Evolutionary conservation across 2,329 filamentous ascomycete genomes (phyloP).

Genomic region (Penicillium sp.): DNA sequence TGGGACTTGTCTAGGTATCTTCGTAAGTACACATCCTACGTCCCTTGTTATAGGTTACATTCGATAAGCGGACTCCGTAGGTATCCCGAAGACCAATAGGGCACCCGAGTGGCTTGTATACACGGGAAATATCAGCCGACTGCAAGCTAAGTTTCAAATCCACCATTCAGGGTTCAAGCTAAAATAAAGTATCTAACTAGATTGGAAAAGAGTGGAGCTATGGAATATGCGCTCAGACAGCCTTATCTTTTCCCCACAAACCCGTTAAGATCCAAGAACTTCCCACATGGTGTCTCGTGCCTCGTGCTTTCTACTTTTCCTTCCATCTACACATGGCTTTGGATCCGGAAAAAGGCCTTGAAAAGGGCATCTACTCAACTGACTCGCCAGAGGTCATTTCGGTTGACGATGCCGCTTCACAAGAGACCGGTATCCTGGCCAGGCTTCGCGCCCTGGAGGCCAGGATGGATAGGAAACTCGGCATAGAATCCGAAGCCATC

Average conservation of each 20-base stretch:
- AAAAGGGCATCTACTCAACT: conserved; percentile 2
- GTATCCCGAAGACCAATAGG: too few relatives aligned
- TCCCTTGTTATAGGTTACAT: too few relatives aligned
- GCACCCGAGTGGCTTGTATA: neutral
- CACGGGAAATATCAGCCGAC: neutral
- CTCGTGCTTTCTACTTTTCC: neutral
- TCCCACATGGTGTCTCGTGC: neutral
- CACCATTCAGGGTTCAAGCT: neutral
- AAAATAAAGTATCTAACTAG: neutral
- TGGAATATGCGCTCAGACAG: neutral
- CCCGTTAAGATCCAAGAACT: neutral
- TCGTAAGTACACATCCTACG: neutral
- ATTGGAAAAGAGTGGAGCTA: neutral
- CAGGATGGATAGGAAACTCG: conserved; percentile 45
- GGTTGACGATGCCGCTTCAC: conserved; percentile 1
- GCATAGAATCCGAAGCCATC: conserved; percentile 48
- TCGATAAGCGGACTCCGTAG: too few relatives aligned
- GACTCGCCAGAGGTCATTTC: conserved; percentile 1
- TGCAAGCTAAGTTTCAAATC: neutral
- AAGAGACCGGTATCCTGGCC: conserved; percentile 6
- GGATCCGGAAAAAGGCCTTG: conserved; percentile 11
- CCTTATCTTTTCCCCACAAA: conserved; percentile 4
- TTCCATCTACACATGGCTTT: conserved; percentile 4
- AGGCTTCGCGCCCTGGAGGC: conserved; percentile 40
- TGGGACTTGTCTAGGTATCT: neutral